phyloP scores from a whole-genome alignment of 2,329 filamentous ascomycete species.

The Colletotrichum horii region DNA sequence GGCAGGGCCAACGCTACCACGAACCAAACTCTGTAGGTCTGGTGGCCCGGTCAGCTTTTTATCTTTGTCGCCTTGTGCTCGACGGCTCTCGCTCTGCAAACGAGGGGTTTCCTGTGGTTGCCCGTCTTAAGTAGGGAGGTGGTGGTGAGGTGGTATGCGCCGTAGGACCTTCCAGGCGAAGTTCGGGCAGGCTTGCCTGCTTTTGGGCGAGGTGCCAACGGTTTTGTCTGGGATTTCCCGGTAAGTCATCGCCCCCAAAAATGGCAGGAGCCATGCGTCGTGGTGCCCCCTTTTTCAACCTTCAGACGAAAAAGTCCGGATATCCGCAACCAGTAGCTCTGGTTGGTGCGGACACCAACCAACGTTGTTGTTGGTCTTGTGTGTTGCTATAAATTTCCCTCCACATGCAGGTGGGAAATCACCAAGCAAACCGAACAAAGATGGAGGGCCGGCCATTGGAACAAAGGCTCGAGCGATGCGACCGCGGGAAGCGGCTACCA shows the following conservation, averaged over 20 bases:
- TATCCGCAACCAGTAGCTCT: neutral
- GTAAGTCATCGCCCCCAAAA: neutral
- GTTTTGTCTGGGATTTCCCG: conserved; percentile 14
- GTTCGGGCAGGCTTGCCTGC: neutral
- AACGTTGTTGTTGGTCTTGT: neutral
- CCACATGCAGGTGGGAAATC: neutral
- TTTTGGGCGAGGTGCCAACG: neutral
- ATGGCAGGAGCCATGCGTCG: neutral
- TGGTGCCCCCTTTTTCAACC: neutral
- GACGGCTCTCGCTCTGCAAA: neutral
- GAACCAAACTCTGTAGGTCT: conserved; percentile 5
- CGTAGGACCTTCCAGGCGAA: neutral
- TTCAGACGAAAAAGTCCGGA: neutral
- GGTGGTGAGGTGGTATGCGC: neutral
- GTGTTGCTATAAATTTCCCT: neutral
- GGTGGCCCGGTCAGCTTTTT: neutral
- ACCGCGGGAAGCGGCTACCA: conserved; percentile 1
- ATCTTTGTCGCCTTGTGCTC: neutral
- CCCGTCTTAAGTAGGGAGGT: neutral
- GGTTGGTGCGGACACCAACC: neutral
- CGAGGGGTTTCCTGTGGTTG: neutral
- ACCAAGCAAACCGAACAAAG: neutral
- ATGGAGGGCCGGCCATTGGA: neutral
- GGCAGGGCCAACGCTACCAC: conserved; percentile 11
- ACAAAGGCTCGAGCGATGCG: conserved; percentile 1